Percentiles rank a stretch among this genome's conserved stretches.
Conservation (phyloP, 2,329 filamentous ascomycete genomes). For the Cladophialophora exuberans region DNA sequence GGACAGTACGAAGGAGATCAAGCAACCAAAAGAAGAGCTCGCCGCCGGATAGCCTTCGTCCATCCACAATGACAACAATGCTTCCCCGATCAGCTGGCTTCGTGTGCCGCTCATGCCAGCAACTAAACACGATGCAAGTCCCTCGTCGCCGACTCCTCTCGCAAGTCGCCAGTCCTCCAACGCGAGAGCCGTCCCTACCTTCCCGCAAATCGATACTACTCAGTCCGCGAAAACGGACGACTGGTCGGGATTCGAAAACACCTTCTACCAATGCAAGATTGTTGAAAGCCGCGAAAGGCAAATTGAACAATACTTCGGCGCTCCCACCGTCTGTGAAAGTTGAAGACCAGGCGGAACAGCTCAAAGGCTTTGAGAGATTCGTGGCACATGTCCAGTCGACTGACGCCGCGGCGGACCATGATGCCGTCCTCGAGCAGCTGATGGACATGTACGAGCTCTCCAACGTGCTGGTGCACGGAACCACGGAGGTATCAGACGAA, state of each 20-base stretch:
- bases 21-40: too few species aligned
- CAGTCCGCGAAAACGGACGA: neutral
- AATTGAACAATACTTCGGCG: neutral
- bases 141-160: slow-evolving; percentile 18
- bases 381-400: slow-evolving; percentile 23
- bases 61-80: slow-evolving; percentile 17
- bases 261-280: slow-evolving; percentile 1
- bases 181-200: neutral
- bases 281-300: neutral
- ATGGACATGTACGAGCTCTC: slow-evolving; percentile 21
- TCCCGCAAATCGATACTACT: slow-evolving; percentile 10
- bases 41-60: neutral
- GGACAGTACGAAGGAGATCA: too few species aligned
- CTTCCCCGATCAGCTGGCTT: slow-evolving; percentile 23
- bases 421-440: slow-evolving; percentile 19
- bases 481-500: slow-evolving; percentile 21
- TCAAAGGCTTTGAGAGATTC: slow-evolving; percentile 18
- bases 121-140: slow-evolving; percentile 6
- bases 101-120: slow-evolving; percentile 28
- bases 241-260: too few species aligned
- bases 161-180: slow-evolving; percentile 10
- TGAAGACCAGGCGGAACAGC: slow-evolving; percentile 10
- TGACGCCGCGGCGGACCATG: slow-evolving; percentile 14
- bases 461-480: slow-evolving; percentile 28
- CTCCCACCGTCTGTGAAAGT: slow-evolving; percentile 2